A percentile compares a stretch with the other conserved stretches of the same genome.
Evolutionary conservation across 208 protist species (phyloP).

Genomic region (Acanthamoeba castellanii): DNA sequence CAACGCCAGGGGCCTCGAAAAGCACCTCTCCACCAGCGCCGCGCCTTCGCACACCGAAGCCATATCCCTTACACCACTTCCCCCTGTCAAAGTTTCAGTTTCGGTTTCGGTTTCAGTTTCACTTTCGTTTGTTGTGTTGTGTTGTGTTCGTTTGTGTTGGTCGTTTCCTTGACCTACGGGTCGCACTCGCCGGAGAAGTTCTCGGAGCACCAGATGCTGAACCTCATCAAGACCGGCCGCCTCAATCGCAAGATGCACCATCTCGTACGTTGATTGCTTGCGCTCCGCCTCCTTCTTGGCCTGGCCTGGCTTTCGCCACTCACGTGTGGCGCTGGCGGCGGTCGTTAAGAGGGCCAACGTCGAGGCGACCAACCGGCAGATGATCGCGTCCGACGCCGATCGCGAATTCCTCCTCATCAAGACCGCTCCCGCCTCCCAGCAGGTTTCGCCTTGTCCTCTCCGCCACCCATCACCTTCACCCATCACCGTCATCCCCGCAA

Average conservation of each 20-base stretch:
- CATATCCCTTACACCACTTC: background rate
- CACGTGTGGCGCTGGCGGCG: too few species aligned
- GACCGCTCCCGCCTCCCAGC: too few species aligned
- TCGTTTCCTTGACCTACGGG: background rate
- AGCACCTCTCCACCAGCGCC: background rate
- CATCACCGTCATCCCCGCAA: too few species aligned
- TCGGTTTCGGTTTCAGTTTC: too few species aligned
- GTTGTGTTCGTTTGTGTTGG: background rate
- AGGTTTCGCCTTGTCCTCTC: too few species aligned
- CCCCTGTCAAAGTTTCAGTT: too few species aligned
- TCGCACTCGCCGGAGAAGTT: slow-evolving; percentile 48
- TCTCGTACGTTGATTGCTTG: background rate
- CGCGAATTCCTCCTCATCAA: slow-evolving; percentile 23
- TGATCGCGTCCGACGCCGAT: slow-evolving; percentile 20
- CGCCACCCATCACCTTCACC: too few species aligned
- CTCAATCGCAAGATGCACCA: slow-evolving; percentile 17
- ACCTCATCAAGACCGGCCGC: slow-evolving; percentile 42
- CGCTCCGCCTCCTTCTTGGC: background rate
- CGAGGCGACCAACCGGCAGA: background rate
- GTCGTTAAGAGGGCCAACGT: background rate
- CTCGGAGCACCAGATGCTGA: background rate
- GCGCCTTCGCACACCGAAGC: background rate
- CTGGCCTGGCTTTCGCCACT: background rate
- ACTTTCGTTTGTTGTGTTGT: too few species aligned
- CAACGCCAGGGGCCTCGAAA: slow-evolving; percentile 10